A percentile compares a stretch with the other conserved stretches of the same genome.
Conservation (phyloP, 192 early-diverging fungal genomes). For the Pecoramyces ruminantium region DNA sequence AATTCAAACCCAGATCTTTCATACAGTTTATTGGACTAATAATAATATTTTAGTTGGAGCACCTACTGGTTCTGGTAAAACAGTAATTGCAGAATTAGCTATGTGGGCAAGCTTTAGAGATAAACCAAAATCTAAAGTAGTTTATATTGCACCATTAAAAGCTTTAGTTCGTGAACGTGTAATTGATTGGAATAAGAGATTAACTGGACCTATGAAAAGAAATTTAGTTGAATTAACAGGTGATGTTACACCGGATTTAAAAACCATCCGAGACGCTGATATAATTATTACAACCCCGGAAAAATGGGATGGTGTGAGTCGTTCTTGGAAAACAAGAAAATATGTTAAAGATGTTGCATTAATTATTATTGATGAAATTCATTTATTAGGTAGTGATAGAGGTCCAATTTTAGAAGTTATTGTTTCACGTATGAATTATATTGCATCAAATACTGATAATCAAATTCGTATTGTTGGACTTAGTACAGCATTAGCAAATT, state of each 20-base stretch:
- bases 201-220: slow-evolving; percentile 53
- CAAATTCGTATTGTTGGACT: slow-evolving; percentile 85
- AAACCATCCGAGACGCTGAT: slow-evolving; percentile 70
- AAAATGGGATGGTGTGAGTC: slow-evolving; percentile 96
- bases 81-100: slow-evolving; percentile 87
- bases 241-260: slow-evolving; percentile 83
- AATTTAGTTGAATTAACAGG: slow-evolving; percentile 88
- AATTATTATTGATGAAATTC: slow-evolving; percentile 97
- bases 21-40: slow-evolving; percentile 74
- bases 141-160: slow-evolving; percentile 96
- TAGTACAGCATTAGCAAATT: slow-evolving; percentile 92
- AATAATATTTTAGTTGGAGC: slow-evolving; percentile 84
- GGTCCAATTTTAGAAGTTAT: slow-evolving; percentile 96
- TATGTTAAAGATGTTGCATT: slow-evolving; percentile 77
- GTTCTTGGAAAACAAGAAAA: slow-evolving; percentile 72
- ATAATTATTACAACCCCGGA: slow-evolving; percentile 97
- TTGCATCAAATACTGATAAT: slow-evolving; percentile 55
- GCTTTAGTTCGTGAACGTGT: slow-evolving; percentile 93
- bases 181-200: slow-evolving; percentile 62
- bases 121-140: slow-evolving; percentile 63
- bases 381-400: slow-evolving; percentile 87
- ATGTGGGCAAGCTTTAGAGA: slow-evolving; percentile 83
- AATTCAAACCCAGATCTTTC: slow-evolving; percentile 97
- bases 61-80: slow-evolving; percentile 96
- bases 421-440: slow-evolving; percentile 96